Conservation (phyloP, 257 asterid genomes). For the Solanum peruvianum region DNA sequence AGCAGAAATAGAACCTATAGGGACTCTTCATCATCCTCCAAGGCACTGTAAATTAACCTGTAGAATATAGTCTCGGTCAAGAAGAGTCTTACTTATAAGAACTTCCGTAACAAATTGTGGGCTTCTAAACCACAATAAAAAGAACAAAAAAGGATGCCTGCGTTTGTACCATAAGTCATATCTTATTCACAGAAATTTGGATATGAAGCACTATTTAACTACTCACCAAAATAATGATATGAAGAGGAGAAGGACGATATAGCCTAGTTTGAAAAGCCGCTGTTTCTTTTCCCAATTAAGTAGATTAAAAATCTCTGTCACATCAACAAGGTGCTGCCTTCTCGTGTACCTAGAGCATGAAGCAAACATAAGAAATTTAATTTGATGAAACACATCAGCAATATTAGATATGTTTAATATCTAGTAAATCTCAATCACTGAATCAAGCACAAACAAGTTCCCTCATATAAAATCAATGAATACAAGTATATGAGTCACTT, state of each 20-base stretch:
- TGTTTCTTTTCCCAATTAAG: conserved; percentile 80
- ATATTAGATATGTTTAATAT: not conserved
- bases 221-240: conserved; percentile 81
- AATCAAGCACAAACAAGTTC: not conserved
- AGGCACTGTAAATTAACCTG: conserved; percentile 79
- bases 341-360: conserved; percentile 40
- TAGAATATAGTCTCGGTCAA: not conserved
- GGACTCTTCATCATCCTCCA: conserved; percentile 61
- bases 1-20: not conserved
- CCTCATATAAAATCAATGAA: not conserved
- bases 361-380: not conserved
- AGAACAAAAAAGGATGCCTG: not conserved
- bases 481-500: not conserved
- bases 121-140: not conserved
- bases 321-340: conserved; percentile 71
- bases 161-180: not conserved
- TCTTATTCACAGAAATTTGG: not conserved
- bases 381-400: not conserved
- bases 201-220: not conserved
- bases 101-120: not conserved
- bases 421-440: not conserved
- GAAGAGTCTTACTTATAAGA: not conserved
- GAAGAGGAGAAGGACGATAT: conserved; percentile 57
- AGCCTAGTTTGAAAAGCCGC: conserved; percentile 80
- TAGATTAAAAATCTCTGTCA: conserved; percentile 85